Evolutionary conservation across 176 grass and related monocot genomes (phyloP).

Genomic region (Oryza nivara): DNA sequence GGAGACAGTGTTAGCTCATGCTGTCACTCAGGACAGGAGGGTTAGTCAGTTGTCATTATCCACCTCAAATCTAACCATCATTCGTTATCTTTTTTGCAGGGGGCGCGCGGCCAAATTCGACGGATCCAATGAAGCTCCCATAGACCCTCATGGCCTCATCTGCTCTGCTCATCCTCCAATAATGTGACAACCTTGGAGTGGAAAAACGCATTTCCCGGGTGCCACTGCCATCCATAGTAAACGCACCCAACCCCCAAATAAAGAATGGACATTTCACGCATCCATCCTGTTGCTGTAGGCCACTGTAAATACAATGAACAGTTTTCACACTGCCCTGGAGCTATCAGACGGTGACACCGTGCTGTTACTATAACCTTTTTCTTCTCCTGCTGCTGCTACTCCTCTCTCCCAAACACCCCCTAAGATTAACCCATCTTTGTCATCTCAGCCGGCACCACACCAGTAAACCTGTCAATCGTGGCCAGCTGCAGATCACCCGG

Average conservation of each 20-base stretch:
- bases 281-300: neutral
- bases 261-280: neutral
- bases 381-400: neutral
- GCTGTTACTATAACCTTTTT: neutral
- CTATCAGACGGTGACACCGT: slow-evolving; percentile 30
- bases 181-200: neutral
- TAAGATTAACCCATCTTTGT: neutral
- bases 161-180: slow-evolving; percentile 29
- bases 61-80: slow-evolving; percentile 42
- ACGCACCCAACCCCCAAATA: neutral
- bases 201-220: slow-evolving; percentile 23
- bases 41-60: slow-evolving; percentile 42
- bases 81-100: slow-evolving; percentile 30
- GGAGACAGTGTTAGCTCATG: slow-evolving; percentile 39
- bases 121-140: slow-evolving; percentile 27
- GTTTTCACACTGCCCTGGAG: slow-evolving; percentile 14
- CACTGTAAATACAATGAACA: slow-evolving; percentile 15
- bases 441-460: slow-evolving; percentile 1
- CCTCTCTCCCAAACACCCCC: too few species aligned
- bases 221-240: neutral
- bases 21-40: slow-evolving; percentile 4
- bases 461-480: slow-evolving; percentile 11
- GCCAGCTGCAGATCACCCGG: neutral
- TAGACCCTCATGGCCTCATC: slow-evolving; percentile 2
- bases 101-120: slow-evolving; percentile 6